Conservation (phyloP, 2,329 filamentous ascomycete genomes). For the Sarocladium brachiariae region DNA sequence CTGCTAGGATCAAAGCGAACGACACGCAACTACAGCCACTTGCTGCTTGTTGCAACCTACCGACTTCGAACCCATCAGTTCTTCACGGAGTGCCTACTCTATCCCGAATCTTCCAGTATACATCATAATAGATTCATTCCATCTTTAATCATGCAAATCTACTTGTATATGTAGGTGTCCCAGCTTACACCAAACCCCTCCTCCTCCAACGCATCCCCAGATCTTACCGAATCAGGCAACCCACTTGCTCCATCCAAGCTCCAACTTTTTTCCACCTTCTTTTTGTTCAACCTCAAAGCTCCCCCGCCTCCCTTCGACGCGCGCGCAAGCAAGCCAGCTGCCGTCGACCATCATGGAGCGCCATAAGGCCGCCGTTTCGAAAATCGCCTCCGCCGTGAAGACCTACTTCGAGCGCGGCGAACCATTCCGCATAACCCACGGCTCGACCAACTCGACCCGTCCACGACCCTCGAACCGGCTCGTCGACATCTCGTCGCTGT, state of each 20-base stretch:
- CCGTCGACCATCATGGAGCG: constrained; percentile 40
- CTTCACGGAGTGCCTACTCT: too few species aligned
- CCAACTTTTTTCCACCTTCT: constrained; percentile 5
- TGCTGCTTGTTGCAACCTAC: too few species aligned
- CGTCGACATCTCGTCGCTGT: constrained; percentile 60
- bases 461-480: constrained; percentile 26
- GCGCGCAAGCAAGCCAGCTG: too few species aligned
- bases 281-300: neutral
- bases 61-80: too few species aligned
- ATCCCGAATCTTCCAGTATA: too few species aligned
- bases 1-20: too few species aligned
- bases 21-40: too few species aligned
- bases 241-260: neutral
- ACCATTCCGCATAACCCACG: constrained; percentile 70
- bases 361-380: constrained; percentile 40
- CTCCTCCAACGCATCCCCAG: too few species aligned
- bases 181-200: neutral
- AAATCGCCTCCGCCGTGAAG: constrained; percentile 40
- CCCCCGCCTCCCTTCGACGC: neutral
- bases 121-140: too few species aligned
- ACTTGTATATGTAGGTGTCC: too few species aligned
- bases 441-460: constrained; percentile 68
- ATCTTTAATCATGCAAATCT: too few species aligned
- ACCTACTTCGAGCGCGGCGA: constrained; percentile 39
- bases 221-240: constrained; percentile 8